Conservation (phyloP, 2,329 filamentous ascomycete genomes). For the Magnaporthales sp. region DNA sequence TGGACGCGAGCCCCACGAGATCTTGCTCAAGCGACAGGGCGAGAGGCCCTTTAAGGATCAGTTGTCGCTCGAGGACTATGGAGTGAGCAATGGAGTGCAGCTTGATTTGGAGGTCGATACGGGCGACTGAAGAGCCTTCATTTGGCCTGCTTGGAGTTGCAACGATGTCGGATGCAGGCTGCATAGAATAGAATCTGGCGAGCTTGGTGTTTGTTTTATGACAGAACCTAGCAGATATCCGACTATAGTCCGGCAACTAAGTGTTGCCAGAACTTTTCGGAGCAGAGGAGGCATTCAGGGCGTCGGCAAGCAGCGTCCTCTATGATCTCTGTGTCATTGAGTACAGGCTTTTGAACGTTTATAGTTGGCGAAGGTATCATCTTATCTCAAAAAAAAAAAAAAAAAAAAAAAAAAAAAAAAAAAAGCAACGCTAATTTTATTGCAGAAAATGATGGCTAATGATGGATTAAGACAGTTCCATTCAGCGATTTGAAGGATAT, state of each 20-base stretch:
- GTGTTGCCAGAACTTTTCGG: background rate
- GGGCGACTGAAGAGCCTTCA: constrained; percentile 34
- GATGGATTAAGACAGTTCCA: background rate
- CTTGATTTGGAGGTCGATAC: constrained; percentile 54
- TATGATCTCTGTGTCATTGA: background rate
- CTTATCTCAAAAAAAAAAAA: background rate
- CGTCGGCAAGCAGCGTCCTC: background rate
- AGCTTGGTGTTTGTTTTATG: background rate
- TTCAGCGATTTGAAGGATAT: background rate
- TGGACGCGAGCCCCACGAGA: constrained; percentile 82
- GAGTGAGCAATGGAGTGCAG: constrained; percentile 83
- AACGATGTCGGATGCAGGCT: background rate
- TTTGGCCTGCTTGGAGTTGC: background rate
- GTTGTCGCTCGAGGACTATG: constrained; percentile 82
- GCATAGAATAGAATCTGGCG: background rate
- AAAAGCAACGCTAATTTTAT: background rate
- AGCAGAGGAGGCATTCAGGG: background rate
- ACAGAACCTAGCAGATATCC: background rate
- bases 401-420: background rate
- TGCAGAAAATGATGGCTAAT: background rate
- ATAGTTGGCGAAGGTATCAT: background rate
- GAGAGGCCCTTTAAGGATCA: constrained; percentile 91
- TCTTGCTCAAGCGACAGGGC: constrained; percentile 83
- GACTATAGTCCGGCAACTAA: background rate
- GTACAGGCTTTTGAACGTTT: background rate